Conservation (phyloP, 2,329 filamentous ascomycete species). For the Ramularia endophylla region DNA sequence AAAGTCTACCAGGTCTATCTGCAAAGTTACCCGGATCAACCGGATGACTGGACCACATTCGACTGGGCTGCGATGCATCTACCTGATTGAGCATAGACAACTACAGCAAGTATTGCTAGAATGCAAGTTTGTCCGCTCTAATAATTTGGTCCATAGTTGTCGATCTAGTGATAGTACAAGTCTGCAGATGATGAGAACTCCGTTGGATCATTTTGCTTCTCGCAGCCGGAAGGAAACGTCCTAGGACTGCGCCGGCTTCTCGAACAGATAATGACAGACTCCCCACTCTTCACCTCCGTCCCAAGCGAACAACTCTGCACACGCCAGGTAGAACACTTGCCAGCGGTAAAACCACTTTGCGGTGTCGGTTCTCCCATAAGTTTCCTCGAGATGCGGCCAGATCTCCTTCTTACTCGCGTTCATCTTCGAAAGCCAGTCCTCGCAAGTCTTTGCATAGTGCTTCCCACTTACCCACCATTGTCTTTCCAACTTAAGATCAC, state of each 20-base stretch:
- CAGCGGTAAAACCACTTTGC: slow-evolving; percentile 62
- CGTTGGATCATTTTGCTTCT: no score
- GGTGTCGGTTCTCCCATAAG: slow-evolving; percentile 57
- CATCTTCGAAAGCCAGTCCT: slow-evolving; percentile 62
- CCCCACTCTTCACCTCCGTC: slow-evolving; percentile 63
- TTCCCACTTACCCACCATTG: slow-evolving; percentile 68
- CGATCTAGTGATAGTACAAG: no score
- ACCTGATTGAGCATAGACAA: no score
- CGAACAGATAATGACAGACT: slow-evolving; percentile 61
- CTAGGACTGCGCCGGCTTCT: slow-evolving; percentile 45
- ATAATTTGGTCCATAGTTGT: no score
- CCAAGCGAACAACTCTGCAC: slow-evolving; percentile 62
- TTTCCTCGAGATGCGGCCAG: slow-evolving; percentile 59
- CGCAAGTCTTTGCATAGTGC: slow-evolving; percentile 65
- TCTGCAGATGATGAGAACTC: no score
- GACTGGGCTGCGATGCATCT: no score
- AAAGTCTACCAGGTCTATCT: no score
- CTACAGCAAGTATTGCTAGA: no score
- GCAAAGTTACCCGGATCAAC: no score
- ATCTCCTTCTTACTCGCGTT: slow-evolving; percentile 52
- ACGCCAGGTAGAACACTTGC: slow-evolving; percentile 68
- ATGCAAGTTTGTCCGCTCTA: no score
- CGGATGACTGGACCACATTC: no score
- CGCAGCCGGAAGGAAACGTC: no score
- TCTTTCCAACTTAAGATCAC: slow-evolving; percentile 51